These are phyloP conservation scores for Omphalotus guepiniiformis DNA, from an alignment of 768 basidiomycete species.

Conservation along the genomic window DNA sequence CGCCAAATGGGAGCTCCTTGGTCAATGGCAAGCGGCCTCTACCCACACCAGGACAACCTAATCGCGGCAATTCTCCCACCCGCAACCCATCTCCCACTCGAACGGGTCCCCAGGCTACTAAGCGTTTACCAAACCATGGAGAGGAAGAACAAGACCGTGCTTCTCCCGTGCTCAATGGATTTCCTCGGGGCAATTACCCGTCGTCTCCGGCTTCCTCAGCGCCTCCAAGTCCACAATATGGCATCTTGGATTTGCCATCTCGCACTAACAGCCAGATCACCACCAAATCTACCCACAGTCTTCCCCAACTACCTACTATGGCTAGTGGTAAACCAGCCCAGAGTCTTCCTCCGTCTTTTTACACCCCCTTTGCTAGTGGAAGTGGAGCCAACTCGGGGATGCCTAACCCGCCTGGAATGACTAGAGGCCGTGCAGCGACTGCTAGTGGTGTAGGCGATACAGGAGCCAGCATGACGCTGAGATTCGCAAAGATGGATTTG, in stretches of 20 bases:
- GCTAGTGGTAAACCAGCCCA: background rate
- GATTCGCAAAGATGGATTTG: conserved; percentile 5
- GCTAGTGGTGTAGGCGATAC: background rate
- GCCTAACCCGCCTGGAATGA: conserved; percentile 2
- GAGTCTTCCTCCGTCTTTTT: too few species aligned
- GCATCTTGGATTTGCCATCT: conserved; percentile 1
- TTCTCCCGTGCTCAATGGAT: too few species aligned
- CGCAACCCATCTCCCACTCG: background rate
- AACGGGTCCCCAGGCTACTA: background rate
- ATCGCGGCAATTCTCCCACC: background rate
- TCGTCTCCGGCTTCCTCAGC: background rate
- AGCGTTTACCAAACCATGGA: background rate
- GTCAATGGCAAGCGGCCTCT: too few species aligned
- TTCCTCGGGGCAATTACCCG: background rate
- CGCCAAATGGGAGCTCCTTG: too few species aligned
- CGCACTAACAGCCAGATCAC: too few species aligned
- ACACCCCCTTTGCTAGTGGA: background rate
- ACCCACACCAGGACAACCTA: too few species aligned
- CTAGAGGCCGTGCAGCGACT: conserved; percentile 1
- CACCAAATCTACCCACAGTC: too few species aligned
- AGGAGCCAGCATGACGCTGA: conserved; percentile 1
- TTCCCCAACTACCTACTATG: conserved; percentile 3
- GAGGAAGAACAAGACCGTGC: conserved; percentile 1
- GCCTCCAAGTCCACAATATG: background rate
- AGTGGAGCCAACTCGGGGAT: background rate